These are phyloP conservation scores for Dryadomyces quercus-mongolicae DNA, from an alignment of 2,329 filamentous ascomycete species.

Conservation along the genomic window DNA sequence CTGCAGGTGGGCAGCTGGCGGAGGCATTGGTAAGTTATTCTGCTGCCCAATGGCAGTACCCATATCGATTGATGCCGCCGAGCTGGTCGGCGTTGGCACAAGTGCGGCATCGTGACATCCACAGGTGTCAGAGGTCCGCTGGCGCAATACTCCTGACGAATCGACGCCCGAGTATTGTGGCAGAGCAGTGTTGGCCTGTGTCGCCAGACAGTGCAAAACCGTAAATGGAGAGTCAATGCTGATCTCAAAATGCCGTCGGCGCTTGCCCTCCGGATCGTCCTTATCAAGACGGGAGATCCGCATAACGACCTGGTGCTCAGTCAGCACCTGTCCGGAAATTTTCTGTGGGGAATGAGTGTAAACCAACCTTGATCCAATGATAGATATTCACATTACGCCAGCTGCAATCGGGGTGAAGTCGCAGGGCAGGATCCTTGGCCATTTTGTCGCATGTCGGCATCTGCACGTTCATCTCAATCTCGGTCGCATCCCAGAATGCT, in stretches of 20 bases:
- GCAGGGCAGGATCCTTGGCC: conserved; percentile 54
- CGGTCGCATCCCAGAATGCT: conserved; percentile 70
- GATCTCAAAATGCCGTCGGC: conserved; percentile 85
- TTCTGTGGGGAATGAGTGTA: conserved; percentile 29
- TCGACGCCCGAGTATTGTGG: conserved; percentile 59
- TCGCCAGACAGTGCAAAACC: conserved; percentile 86
- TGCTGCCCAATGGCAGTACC: conserved; percentile 26
- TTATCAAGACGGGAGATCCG: conserved; percentile 76
- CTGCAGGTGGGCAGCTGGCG: conserved; percentile 44
- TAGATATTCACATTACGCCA: conserved; percentile 90
- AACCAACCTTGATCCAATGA: conserved; percentile 84
- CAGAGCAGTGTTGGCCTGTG: conserved; percentile 74
- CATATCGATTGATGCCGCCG: conserved; percentile 47
- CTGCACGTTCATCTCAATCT: conserved; percentile 90
- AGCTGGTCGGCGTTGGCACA: conserved; percentile 47
- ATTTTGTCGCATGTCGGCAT: conserved; percentile 81
- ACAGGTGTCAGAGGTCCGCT: conserved; percentile 35
- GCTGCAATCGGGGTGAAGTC: conserved; percentile 79
- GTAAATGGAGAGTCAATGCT: conserved; percentile 94
- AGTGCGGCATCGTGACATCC: conserved; percentile 40
- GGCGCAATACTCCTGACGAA: conserved; percentile 29
- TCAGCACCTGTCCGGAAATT: conserved; percentile 28
- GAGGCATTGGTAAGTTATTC: conserved; percentile 29
- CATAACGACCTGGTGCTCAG: conserved; percentile 61
- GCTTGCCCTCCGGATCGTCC: conserved; percentile 56